phyloP scores from a whole-genome alignment of 768 basidiomycete genomes.

The Butyriboletus loyo region DNA sequence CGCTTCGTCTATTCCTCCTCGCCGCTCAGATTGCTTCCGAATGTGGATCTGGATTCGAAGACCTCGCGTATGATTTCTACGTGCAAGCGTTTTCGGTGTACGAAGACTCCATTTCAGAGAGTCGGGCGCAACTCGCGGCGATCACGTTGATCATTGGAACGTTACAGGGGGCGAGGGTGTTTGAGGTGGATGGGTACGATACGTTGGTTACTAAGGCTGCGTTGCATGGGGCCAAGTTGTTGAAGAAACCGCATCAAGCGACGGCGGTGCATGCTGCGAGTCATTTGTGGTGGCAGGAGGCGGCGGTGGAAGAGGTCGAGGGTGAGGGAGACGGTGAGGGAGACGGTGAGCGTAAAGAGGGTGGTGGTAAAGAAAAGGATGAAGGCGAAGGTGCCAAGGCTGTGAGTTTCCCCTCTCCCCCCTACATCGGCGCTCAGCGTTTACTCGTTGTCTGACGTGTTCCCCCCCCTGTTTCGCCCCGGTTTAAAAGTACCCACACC shows the following conservation, averaged over 20 bases:
- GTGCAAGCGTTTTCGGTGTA: slow-evolving; percentile 98
- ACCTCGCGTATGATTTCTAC: slow-evolving; percentile 95
- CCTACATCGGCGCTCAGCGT: slow-evolving; percentile 20
- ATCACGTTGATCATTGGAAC: slow-evolving; percentile 94
- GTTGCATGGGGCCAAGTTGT: slow-evolving; percentile 88
- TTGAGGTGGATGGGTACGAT: slow-evolving; percentile 93
- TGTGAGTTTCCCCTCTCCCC: slow-evolving; percentile 38
- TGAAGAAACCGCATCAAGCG: slow-evolving; percentile 98
- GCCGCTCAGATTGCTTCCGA: slow-evolving; percentile 95
- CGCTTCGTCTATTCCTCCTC: slow-evolving; percentile 91
- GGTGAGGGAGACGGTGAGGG: slow-evolving; percentile 25
- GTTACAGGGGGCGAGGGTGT: slow-evolving; percentile 85
- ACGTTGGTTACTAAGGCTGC: slow-evolving; percentile 99
- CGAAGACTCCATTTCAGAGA: slow-evolving; percentile 96
- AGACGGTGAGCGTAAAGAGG: slow-evolving; percentile 13
- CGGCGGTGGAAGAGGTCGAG: slow-evolving; percentile 42
- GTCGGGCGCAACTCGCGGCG: slow-evolving; percentile 93
- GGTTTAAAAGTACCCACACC: slow-evolving; percentile 64
- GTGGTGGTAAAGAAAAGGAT: slow-evolving; percentile 31
- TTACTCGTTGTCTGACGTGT: background rate
- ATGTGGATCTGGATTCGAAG: slow-evolving; percentile 90
- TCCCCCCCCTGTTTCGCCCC: too few relatives aligned
- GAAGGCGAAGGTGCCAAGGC: slow-evolving; percentile 49
- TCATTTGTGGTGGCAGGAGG: slow-evolving; percentile 97
- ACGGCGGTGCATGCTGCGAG: slow-evolving; percentile 92